These are phyloP conservation scores for Metschnikowia picachoensis DNA, from an alignment of 805 yeast genomes.

Conservation along the genomic window DNA sequence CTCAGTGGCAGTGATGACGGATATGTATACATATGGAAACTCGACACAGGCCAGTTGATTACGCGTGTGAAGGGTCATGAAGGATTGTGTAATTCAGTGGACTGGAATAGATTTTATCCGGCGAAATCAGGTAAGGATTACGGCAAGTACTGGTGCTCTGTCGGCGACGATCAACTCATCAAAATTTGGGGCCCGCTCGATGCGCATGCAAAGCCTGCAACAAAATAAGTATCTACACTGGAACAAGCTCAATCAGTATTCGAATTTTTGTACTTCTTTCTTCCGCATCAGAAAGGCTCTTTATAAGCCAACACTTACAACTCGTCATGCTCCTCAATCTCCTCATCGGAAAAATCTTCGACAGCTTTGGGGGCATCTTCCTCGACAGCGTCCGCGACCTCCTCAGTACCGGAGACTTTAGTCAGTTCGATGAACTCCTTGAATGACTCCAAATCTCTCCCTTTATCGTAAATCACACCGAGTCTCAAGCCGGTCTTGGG, in stretches of 20 bases:
- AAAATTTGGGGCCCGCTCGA: conserved; percentile 55
- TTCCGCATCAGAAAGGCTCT: too few relatives aligned
- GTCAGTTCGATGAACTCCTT: conserved; percentile 65
- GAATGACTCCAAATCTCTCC: conserved; percentile 70
- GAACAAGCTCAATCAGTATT: not conserved
- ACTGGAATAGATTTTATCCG: conserved; percentile 50
- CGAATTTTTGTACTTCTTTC: not conserved
- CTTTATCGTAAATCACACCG: conserved; percentile 62
- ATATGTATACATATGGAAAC: conserved; percentile 72
- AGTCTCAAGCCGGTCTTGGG: conserved; percentile 40
- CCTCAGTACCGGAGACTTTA: conserved; percentile 56
- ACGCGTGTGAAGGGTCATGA: conserved; percentile 59
- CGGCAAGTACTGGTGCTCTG: conserved; percentile 67
- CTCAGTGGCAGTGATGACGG: conserved; percentile 87
- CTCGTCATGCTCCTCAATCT: conserved; percentile 33
- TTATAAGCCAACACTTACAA: conserved; percentile 21
- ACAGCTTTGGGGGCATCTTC: conserved; percentile 15
- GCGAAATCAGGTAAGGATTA: conserved; percentile 26
- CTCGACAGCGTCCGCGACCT: conserved; percentile 36
- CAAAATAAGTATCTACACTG: not conserved
- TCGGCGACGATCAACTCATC: conserved; percentile 75
- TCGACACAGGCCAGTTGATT: conserved; percentile 63
- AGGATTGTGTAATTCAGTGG: conserved; percentile 70
- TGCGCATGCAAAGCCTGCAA: not conserved
- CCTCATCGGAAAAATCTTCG: too few relatives aligned